Evolutionary conservation across 768 basidiomycete species (phyloP), one percentile per base, ranked within the genome.

Genomic region (Tylopilus rubrobrunneus): DNA sequence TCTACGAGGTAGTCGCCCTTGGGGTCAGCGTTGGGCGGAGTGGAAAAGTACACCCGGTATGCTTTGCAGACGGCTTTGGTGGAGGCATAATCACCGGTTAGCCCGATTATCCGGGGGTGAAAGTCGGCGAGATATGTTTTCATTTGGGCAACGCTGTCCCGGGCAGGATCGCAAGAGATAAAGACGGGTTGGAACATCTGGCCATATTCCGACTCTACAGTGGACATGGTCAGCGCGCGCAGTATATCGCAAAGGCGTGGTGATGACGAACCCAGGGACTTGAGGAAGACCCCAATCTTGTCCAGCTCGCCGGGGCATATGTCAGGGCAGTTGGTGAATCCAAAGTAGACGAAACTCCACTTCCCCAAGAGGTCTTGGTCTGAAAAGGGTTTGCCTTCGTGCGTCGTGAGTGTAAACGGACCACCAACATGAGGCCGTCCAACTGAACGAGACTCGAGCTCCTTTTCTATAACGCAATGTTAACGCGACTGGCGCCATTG

Each of bases 321-420:
- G 71, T 99, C 97, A 7, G 97, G 96, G 71, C 97, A 99, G 71
- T 99, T 96, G 29, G 96, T 95, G 76, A 98, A 99, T n/a, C 97
- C 97, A 72, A 99, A 99, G 74, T 98, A 92, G 44, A 91, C 79
- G 55, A 92, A 73, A n/a, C 79, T 88, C 92, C 92, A 98, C 74
- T 90, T 89, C 34, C 94, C 95, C 25, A 88, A 70, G 44, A 98
- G 74, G 64, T 96, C 82, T 51, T 88, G 73, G 43, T 98, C 87
- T 2, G 92, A 88, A 72, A 93, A 98, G 0, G 81, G 70, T 51
- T 78, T 68, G 52, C 83, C 84, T 9, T 83, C 73, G 45, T 87
- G 85, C 7, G 84, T 81, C 5, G 76, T 81, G 46, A 98, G 76
- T 5, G 73, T 71, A 77, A 99, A 98, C 0, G 95, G 87, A 1